These are phyloP conservation scores for Phytophthora pluvialis DNA, from an alignment of 352 stramenopile genomes.

Conservation along the genomic window DNA sequence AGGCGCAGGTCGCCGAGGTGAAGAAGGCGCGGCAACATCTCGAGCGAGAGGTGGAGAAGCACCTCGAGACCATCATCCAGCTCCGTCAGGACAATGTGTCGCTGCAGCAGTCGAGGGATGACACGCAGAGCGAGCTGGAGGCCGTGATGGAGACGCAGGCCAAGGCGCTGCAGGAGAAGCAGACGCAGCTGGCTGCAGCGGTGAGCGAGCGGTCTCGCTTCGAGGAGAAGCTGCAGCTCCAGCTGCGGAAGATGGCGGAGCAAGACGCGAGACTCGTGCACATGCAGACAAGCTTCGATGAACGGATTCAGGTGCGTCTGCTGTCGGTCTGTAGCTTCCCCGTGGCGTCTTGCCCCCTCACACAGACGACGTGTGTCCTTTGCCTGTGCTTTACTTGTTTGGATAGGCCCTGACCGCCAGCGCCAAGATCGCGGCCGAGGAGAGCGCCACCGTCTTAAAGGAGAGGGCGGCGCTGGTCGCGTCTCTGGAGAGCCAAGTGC, in stretches of 20 bases:
- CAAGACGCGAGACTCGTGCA: constrained; percentile 41
- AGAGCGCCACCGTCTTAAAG: constrained; percentile 40
- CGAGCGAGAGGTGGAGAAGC: constrained; percentile 71
- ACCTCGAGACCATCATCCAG: constrained; percentile 53
- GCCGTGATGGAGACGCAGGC: constrained; percentile 47
- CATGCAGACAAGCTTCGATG: constrained; percentile 54
- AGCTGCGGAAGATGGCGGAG: constrained; percentile 50
- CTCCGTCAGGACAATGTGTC: constrained; percentile 66
- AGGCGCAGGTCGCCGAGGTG: constrained; percentile 71
- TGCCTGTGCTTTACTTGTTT: neutral
- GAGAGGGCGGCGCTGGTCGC: constrained; percentile 39
- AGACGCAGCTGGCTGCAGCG: constrained; percentile 36
- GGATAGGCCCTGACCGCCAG: constrained; percentile 30
- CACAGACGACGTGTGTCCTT: neutral
- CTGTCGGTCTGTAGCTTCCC: neutral
- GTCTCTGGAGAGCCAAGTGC: constrained; percentile 47
- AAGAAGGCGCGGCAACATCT: constrained; percentile 64
- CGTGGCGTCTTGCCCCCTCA: neutral
- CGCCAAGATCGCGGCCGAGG: constrained; percentile 34
- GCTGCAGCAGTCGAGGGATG: constrained; percentile 53
- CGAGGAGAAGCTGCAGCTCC: constrained; percentile 52
- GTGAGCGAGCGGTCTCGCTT: constrained; percentile 43
- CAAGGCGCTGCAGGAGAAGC: constrained; percentile 52
- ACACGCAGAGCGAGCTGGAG: constrained; percentile 38
- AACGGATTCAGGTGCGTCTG: constrained; percentile 47